A percentile compares a stretch with the other conserved stretches of the same genome.
These are phyloP conservation scores for Lichtheimia ornata DNA, from an alignment of 371 early-diverging fungal species.

Conservation along the genomic window DNA sequence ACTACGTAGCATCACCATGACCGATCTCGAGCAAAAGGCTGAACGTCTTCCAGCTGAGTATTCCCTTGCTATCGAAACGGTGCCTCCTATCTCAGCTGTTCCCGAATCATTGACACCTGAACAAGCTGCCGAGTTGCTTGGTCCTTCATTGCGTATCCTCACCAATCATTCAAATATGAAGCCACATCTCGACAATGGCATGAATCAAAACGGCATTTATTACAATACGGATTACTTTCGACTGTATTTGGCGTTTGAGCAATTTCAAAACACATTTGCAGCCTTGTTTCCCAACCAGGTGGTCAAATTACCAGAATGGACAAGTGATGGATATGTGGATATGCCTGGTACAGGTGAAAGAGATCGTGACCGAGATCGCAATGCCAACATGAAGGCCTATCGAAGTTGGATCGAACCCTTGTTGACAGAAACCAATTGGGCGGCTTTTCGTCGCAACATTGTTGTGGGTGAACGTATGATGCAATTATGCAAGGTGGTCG, in stretches of 20 bases:
- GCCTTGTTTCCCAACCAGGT: slow-evolving; percentile 35
- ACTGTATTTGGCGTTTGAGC: slow-evolving; percentile 50
- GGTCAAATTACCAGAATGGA: slow-evolving; percentile 16
- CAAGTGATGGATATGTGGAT: slow-evolving; percentile 2
- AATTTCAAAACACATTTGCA: slow-evolving; percentile 45
- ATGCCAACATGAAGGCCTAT: slow-evolving; percentile 50
- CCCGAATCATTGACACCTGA: slow-evolving; percentile 18
- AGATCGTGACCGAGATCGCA: slow-evolving; percentile 44
- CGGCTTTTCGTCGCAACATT: slow-evolving; percentile 51
- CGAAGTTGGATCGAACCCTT: slow-evolving; percentile 47
- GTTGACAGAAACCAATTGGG: slow-evolving; percentile 49
- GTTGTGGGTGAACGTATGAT: slow-evolving; percentile 53
- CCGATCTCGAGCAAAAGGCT: slow-evolving; percentile 49
- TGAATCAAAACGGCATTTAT: slow-evolving; percentile 57
- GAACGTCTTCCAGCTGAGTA: slow-evolving; percentile 30
- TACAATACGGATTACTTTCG: slow-evolving; percentile 56
- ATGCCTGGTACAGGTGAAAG: slow-evolving; percentile 12
- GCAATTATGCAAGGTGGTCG: slow-evolving; percentile 44
- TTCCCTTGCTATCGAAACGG: slow-evolving; percentile 33
- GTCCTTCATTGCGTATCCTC: slow-evolving; percentile 37
- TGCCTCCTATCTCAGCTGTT: slow-evolving; percentile 8
- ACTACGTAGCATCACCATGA: slow-evolving; percentile 36
- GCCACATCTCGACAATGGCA: slow-evolving; percentile 51
- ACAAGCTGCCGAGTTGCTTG: slow-evolving; percentile 29
- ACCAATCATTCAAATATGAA: slow-evolving; percentile 48